Evolutionary conservation across 2,329 filamentous ascomycete genomes (phyloP), one percentile per base, ranked within the genome.

Genomic region (Pyrenophora teres): DNA sequence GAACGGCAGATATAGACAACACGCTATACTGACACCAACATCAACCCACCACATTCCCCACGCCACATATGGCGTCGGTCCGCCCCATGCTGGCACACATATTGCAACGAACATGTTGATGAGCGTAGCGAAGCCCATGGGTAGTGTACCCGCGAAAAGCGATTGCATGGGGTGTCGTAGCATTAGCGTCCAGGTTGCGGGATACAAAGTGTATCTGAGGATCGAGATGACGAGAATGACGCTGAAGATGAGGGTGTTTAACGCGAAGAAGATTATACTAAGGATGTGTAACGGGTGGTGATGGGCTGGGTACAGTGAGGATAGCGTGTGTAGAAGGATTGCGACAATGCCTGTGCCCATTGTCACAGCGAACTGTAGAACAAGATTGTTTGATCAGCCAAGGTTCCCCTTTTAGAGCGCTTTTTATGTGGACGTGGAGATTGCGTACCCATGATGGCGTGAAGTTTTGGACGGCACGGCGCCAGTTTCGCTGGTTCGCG

Each of bases 51-150:
- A 82, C 39, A 80, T 56, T 0, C 63, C 74, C 78, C 78, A 81
- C 1, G 73, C 77, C 12, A 80, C 38, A 12, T 68, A 69, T 0
- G 62, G 71, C 16, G 80, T 74, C 74, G 80, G 80, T 12, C 76
- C 62, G 2, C 83, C 85, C 86, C 84, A 88, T 6, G 64, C 69
- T 0, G 80, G 80, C 6, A 80, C 76, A 67, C 85, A 87, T 18
- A 83, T 76, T 19, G 83, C 75, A 4, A 83, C 76, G 62, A 85
- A 81, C 83, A 87, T 87, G 60, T 85, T 85, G 57, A 89, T 79
- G 43, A 89, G 83, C 2, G 86, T 89, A 0, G 85, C 82, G 50
- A 89, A 80, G 0, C 81, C 86, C 84, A 89, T 88, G 0, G 86
- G 86, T 10, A 87, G 78, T 0, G 84, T 86, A 0, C 74, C 87